Percentiles rank a stretch among this genome's conserved stretches.
Evolutionary conservation across 2,329 filamentous ascomycete genomes (phyloP).

Genomic region (Akanthomyces dipterigenus): DNA sequence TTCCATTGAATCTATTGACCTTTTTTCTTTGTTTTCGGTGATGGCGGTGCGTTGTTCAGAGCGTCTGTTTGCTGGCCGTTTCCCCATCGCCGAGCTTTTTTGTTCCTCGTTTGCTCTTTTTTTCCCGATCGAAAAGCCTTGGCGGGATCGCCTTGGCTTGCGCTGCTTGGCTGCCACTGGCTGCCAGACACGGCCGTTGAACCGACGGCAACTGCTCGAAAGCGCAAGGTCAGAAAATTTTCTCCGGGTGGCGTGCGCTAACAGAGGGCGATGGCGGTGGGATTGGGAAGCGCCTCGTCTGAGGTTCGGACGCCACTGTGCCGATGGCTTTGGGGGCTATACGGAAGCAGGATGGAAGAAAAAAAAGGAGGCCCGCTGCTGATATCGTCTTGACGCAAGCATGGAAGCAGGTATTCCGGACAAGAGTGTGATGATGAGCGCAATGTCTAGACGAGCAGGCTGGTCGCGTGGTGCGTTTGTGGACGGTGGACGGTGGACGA

Average conservation of each 20-base stretch:
- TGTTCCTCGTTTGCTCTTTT: no score
- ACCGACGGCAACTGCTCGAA: neutral
- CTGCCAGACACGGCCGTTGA: neutral
- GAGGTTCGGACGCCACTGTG: no score
- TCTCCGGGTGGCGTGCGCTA: constrained; percentile 2
- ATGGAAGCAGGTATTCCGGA: no score
- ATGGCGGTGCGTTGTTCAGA: neutral
- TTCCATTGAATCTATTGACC: neutral
- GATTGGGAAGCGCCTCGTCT: no score
- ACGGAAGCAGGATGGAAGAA: no score
- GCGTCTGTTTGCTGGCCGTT: neutral
- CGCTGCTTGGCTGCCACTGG: neutral
- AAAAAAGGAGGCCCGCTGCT: no score
- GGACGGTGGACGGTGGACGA: no score
- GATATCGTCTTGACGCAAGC: no score
- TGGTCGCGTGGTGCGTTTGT: neutral
- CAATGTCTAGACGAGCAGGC: no score
- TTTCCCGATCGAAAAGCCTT: neutral
- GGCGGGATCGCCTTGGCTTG: neutral
- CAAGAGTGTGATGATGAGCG: no score
- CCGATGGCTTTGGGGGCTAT: no score
- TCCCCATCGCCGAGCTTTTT: neutral
- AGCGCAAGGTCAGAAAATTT: neutral
- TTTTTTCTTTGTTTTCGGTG: neutral
- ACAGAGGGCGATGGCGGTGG: neutral